Conservation (phyloP, 352 stramenopile genomes). For the Aphanomyces stellatus region DNA sequence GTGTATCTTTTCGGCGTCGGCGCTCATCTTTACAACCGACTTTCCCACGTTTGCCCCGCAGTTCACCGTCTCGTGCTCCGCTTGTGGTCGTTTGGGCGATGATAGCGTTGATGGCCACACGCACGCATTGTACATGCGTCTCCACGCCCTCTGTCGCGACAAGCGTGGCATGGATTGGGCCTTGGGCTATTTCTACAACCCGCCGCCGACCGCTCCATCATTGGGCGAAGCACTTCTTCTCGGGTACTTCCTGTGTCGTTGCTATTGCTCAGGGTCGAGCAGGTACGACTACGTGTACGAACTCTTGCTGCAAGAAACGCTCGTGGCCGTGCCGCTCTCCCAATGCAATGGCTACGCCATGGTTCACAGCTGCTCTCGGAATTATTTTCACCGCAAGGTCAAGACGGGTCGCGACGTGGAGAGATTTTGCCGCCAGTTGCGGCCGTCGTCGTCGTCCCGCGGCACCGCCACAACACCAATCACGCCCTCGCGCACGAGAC, state of each 20-base stretch:
- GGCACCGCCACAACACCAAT: background rate
- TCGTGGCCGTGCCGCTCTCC: background rate
- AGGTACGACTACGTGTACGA: constrained; percentile 4
- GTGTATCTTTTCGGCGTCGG: background rate
- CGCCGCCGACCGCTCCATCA: background rate
- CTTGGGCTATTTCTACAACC: background rate
- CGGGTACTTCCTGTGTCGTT: background rate
- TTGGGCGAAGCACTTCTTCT: background rate
- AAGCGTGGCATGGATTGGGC: background rate
- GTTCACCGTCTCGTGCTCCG: background rate
- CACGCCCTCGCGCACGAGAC: background rate
- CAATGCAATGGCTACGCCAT: constrained; percentile 4
- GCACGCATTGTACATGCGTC: background rate
- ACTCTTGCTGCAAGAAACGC: background rate
- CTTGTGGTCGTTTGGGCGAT: background rate
- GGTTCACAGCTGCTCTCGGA: background rate
- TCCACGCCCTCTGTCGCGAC: background rate
- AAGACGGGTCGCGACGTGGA: background rate
- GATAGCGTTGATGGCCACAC: background rate
- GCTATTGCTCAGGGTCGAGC: background rate
- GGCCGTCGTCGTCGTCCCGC: background rate
- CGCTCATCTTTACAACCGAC: constrained; percentile 1
- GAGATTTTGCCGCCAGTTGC: constrained; percentile 6
- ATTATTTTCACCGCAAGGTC: constrained; percentile 10
- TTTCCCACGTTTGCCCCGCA: background rate